phyloP scores from a whole-genome alignment of 805 yeast species.

The Yarrowia bubula region DNA sequence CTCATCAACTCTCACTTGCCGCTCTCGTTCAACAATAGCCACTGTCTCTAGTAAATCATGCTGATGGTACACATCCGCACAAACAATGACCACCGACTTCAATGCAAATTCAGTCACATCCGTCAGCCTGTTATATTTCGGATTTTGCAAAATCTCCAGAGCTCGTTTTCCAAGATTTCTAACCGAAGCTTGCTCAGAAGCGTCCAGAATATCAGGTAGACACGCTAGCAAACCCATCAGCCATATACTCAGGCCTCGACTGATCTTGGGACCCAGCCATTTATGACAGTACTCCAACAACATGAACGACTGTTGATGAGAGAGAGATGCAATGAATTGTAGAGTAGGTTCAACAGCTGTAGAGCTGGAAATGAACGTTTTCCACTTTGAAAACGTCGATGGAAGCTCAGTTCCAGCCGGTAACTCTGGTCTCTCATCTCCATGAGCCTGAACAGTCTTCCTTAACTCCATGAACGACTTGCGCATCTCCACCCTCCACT shows the following conservation, averaged over 20 bases:
- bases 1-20: neutral
- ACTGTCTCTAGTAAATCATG: conserved; percentile 27
- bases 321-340: conserved; percentile 40
- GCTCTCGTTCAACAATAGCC: neutral
- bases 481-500: conserved; percentile 8
- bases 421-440: neutral
- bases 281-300: conserved; percentile 45
- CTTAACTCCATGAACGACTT: neutral
- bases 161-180: conserved; percentile 45
- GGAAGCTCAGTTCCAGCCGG: conserved; percentile 39
- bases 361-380: conserved; percentile 41
- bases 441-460: neutral
- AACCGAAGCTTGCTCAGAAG: conserved; percentile 44
- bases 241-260: conserved; percentile 42
- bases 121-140: conserved; percentile 27
- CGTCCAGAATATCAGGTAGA: conserved; percentile 42
- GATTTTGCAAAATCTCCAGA: conserved; percentile 29
- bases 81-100: conserved; percentile 29
- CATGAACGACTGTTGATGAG: conserved; percentile 41
- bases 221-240: conserved; percentile 43
- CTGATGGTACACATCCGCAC: conserved; percentile 32
- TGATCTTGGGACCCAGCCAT: conserved; percentile 44
- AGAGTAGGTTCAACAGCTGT: conserved; percentile 38
- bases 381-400: conserved; percentile 45
- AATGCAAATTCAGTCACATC: conserved; percentile 30